Base-by-base conservation (phyloP, 495 filamentous ascomycete genomes). In the Neurospora terricola region DNA sequence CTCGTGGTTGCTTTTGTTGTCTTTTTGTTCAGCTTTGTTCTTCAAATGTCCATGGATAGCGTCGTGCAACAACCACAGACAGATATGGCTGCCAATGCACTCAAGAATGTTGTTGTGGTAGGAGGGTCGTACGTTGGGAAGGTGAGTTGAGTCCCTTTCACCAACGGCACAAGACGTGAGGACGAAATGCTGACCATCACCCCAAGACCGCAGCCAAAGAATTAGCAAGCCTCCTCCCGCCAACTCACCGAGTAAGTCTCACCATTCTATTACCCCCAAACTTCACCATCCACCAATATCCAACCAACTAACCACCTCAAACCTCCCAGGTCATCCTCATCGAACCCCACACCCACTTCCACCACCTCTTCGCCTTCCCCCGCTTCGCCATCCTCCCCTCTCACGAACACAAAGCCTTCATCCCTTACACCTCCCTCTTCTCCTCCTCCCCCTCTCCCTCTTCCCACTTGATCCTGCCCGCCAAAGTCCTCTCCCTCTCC, bases 381-480 rank as follows among this genome's bases (percentile, higher is more conserved):
- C 85, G 86, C 3, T 88, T 87, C 75, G 83, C 86, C 12, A 81
- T 86, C 18, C 72, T 85, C 23, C 80, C 83, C 0, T 80, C 81
- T 21, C 80, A 88, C 40, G 86, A 88, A 72, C 85, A 88, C 72
- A 88, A 88, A 72, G 87, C 86, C 2, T 88, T 90, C 75, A 86
- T 88, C 69, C 86, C 86, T 0, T 86, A 86, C 76, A 81, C 75
- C 27, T 75, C 77, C 11, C 74, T 85, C 30, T 87, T 86, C 72
- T 69, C 81, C 4, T 73, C 45, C 2, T 71, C 78, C 10, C 78
- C 84, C 10, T 76, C 79, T n/a, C 71, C 82, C 4, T 69, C 79
- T 0, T 75, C 75, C 11, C 84, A 86, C 73, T 38, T 74, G 12
- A 79, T 87, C 12, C 75, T 86, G 36, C 81, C 81, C 69, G 85